Evolutionary conservation across 139 green algal genomes (phyloP).

Genomic region (Mesotaenium endlicherianum): DNA sequence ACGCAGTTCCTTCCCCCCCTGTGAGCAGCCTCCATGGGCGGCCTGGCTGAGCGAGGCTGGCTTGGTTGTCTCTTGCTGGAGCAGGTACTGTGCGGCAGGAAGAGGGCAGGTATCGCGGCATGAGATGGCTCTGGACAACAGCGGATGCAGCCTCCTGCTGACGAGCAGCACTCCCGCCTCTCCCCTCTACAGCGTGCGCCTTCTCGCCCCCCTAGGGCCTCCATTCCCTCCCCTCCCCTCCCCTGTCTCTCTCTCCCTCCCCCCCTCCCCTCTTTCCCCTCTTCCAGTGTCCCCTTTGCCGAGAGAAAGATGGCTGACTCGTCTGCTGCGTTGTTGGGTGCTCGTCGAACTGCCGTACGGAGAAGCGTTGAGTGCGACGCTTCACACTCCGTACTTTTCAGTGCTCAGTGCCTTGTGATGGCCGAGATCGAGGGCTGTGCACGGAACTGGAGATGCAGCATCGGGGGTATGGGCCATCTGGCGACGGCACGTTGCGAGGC

Average conservation of each 20-base stretch:
- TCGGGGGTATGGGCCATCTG: too few species aligned
- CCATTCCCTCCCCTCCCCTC: not conserved
- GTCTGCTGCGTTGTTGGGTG: not conserved
- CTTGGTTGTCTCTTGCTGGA: not conserved
- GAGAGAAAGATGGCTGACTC: not conserved
- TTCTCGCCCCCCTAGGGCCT: not conserved
- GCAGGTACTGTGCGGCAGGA: not conserved
- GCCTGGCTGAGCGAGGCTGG: not conserved
- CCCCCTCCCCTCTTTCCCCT: not conserved
- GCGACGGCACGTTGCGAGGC: too few species aligned
- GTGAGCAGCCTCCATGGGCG: not conserved
- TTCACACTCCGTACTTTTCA: not conserved
- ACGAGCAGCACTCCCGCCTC: not conserved
- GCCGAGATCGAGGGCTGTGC: not conserved
- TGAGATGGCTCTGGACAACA: slow-evolving; percentile 9
- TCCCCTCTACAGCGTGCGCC: not conserved
- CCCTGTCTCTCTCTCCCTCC: not conserved
- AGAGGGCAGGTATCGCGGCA: not conserved
- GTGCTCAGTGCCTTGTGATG: not conserved
- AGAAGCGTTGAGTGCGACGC: not conserved
- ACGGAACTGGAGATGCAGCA: not conserved
- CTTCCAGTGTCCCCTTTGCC: not conserved
- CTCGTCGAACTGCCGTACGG: not conserved
- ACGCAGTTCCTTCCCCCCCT: too few species aligned
- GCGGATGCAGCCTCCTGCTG: not conserved